Percentiles rank a stretch among this genome's conserved stretches.
Conservation (phyloP, 495 filamentous ascomycete genomes). For the Daldinia childiae region DNA sequence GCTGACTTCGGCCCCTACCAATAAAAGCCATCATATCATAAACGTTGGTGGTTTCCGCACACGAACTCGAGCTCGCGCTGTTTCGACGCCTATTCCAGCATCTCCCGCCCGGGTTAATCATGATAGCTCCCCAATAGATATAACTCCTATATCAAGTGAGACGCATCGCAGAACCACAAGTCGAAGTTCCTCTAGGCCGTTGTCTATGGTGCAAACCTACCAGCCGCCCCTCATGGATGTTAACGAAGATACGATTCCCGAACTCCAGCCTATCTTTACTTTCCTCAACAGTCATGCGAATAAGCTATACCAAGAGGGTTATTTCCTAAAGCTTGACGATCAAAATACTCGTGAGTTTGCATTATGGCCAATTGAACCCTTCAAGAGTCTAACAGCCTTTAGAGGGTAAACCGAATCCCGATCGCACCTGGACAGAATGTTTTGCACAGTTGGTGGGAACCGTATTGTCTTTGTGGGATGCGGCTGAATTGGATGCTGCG, state of each 20-base stretch:
- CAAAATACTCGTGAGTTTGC: slow-evolving; percentile 79
- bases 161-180: slow-evolving; percentile 42
- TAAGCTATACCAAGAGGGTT: slow-evolving; percentile 97
- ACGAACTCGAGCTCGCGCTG: slow-evolving; percentile 42
- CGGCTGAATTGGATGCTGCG: slow-evolving; percentile 87
- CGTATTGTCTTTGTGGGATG: slow-evolving; percentile 95
- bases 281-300: slow-evolving; percentile 95
- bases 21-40: slow-evolving; percentile 45
- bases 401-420: slow-evolving; percentile 87
- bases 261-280: slow-evolving; percentile 92
- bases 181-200: slow-evolving; percentile 58
- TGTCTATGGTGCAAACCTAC: slow-evolving; percentile 78
- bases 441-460: slow-evolving; percentile 97
- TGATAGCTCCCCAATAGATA: slow-evolving; percentile 46
- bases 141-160: slow-evolving; percentile 33
- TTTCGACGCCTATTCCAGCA: slow-evolving; percentile 44
- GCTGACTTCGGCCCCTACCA: slow-evolving; percentile 22
- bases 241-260: slow-evolving; percentile 83
- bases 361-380: not conserved
- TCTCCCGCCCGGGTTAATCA: slow-evolving; percentile 49
- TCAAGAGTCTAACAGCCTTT: slow-evolving; percentile 40
- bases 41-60: slow-evolving; percentile 42
- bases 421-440: slow-evolving; percentile 94
- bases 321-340: slow-evolving; percentile 95
- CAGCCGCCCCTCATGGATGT: slow-evolving; percentile 90